Base-by-base conservation (phyloP, 305 asterid genomes). In the Plantago coronopus region DNA sequence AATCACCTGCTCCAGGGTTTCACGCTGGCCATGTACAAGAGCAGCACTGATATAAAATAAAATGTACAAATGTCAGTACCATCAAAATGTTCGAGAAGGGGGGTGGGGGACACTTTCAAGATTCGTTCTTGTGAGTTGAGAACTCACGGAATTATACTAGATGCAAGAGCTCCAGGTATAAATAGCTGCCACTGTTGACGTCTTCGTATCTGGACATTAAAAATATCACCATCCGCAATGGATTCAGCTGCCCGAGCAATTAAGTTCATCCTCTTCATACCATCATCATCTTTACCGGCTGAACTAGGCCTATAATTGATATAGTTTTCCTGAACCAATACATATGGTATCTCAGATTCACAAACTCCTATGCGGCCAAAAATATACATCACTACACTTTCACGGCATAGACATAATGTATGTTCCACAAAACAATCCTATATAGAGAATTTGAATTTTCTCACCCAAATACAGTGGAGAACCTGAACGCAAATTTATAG, bases 131-230 rank as follows among this genome's bases (percentile, higher is more conserved):
- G 57, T 68, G 67, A 70, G 80, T n/a, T 55, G 57, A 69, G 67
- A 70, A 81, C 91, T 64, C 79, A 89, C 96, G 96, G 99, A 54
- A 84, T 83, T 72, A 94, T 85, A 72, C 81, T 80, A 62, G 97
- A 94, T 19, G 97, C 75, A 68, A 90, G 81, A 68, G 78, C 73
- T 65, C 96, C 83, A 77, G 74, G 63, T 74, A 80, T 97, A 67
- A 93, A 89, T 60, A 94, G 97, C 72, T 94, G 99, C 97, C 99
- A 94, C 81, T 84, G 96, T 54, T 81, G 83, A 72, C 85, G 83
- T 80, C 96, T 82, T 56, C 99, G 80, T 57, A 94, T 89, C 78
- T 94, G 99, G 55, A 89, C 95, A 68, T 89, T 89, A 48, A 94
- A 69, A 65, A 94, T 82, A 80, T 94, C 99, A 57, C 99, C 97